A percentile compares a stretch with the other conserved stretches of the same genome.
Conservation (phyloP, 768 basidiomycete species). For the Wakefieldia striispora region DNA sequence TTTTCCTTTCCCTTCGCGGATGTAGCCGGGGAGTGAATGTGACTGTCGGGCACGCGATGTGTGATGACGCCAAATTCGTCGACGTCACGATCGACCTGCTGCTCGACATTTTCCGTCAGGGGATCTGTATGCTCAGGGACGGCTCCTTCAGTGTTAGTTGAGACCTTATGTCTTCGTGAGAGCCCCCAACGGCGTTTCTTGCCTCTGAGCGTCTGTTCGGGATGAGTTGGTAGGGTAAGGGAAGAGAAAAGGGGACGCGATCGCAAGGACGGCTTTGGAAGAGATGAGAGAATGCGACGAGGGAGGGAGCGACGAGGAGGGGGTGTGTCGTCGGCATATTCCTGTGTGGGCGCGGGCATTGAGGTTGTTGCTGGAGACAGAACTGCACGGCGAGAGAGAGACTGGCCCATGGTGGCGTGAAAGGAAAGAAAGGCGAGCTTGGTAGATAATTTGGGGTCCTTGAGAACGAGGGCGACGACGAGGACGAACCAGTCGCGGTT, state of each 20-base stretch:
- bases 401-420: slow-evolving; percentile 28
- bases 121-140: slow-evolving; percentile 13
- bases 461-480: slow-evolving; percentile 5
- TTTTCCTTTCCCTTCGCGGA: slow-evolving; percentile 39
- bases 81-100: slow-evolving; percentile 28
- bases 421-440: neutral
- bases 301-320: slow-evolving; percentile 26
- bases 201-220: slow-evolving; percentile 28
- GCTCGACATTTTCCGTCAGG: slow-evolving; percentile 26
- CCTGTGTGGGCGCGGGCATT: slow-evolving; percentile 10
- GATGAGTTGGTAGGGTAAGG: slow-evolving; percentile 19
- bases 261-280: slow-evolving; percentile 26
- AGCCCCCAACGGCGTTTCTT: slow-evolving; percentile 27
- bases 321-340: neutral
- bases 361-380: slow-evolving; percentile 6
- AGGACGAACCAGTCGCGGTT: slow-evolving; percentile 4
- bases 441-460: neutral
- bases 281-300: slow-evolving; percentile 34
- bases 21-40: slow-evolving; percentile 21
- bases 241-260: slow-evolving; percentile 10
- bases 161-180: slow-evolving; percentile 17
- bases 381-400: slow-evolving; percentile 26
- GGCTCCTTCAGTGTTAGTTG: slow-evolving; percentile 15
- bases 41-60: slow-evolving; percentile 28
- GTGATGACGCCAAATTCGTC: slow-evolving; percentile 28